These are phyloP conservation scores for Sporisorium graminicola DNA, from an alignment of 1,284 basidiomycete species.

Conservation along the genomic window DNA sequence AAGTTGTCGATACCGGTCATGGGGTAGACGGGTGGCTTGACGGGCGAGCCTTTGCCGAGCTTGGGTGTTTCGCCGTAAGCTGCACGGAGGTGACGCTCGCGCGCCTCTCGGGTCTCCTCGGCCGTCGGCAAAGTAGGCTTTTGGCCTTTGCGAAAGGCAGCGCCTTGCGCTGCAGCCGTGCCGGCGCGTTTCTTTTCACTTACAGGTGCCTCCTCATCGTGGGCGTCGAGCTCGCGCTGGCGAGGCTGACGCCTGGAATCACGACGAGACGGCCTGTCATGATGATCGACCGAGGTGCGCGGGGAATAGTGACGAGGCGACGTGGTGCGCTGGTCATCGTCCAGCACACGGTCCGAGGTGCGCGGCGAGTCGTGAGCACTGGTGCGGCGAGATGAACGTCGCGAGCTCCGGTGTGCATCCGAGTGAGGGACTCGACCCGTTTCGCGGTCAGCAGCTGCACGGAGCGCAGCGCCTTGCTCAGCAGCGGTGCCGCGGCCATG, in stretches of 20 bases:
- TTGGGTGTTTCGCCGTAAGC: conserved; percentile 40
- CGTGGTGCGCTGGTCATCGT: conserved; percentile 7
- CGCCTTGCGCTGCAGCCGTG: conserved; percentile 49
- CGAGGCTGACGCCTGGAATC: conserved; percentile 20
- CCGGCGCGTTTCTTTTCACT: conserved; percentile 18
- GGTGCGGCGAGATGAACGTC: conserved; percentile 33
- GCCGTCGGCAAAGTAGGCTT: conserved; percentile 17
- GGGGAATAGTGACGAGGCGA: conserved; percentile 26
- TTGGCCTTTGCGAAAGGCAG: conserved; percentile 35
- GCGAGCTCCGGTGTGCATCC: conserved; percentile 11
- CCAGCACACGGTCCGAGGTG: conserved; percentile 11
- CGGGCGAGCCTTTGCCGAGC: conserved; percentile 47
- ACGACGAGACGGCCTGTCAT: conserved; percentile 14
- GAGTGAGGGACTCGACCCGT: conserved; percentile 9
- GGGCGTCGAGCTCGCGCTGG: not conserved
- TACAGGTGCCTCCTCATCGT: not conserved
- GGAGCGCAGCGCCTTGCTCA: conserved; percentile 52
- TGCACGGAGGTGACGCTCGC: conserved; percentile 41
- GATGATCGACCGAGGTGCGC: conserved; percentile 7
- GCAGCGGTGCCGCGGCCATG: conserved; percentile 53
- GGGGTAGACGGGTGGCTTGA: conserved; percentile 55
- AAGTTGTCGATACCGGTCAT: conserved; percentile 68
- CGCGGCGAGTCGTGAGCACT: conserved; percentile 23
- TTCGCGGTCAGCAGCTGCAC: conserved; percentile 41
- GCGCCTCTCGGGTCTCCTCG: conserved; percentile 33